phyloP scores from a whole-genome alignment of 2,329 filamentous ascomycete species.

The Arthrobotrys pseudoclavata region DNA sequence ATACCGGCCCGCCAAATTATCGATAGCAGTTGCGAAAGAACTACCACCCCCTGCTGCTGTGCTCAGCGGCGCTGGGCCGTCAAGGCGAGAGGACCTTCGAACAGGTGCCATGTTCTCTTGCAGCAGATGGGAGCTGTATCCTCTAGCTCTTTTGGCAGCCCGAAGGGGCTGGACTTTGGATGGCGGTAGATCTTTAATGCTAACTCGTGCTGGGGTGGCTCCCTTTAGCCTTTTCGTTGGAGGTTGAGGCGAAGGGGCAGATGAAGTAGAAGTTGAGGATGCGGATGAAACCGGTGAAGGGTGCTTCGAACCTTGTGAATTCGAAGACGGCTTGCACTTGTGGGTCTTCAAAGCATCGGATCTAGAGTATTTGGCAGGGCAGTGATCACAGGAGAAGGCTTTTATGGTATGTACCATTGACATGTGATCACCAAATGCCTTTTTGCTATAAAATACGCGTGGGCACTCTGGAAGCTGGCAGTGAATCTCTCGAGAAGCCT shows the following conservation, averaged over 20 bases:
- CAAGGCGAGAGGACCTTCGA: not conserved
- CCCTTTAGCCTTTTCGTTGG: too few relatives aligned
- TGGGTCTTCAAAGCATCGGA: not conserved
- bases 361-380: not conserved
- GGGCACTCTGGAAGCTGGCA: not conserved
- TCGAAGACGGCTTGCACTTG: not conserved
- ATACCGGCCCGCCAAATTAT: not conserved
- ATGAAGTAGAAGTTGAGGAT: not conserved
- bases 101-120: not conserved
- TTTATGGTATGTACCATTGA: not conserved
- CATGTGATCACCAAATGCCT: slow-evolving; percentile 13
- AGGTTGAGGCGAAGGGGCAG: not conserved
- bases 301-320: not conserved
- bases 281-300: not conserved
- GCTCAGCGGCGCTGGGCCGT: not conserved
- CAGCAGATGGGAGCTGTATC: too few relatives aligned
- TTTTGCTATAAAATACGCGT: not conserved
- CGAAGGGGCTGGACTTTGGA: not conserved
- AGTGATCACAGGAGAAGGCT: not conserved
- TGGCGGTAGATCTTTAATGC: too few relatives aligned
- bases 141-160: not conserved
- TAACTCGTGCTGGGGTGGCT: too few relatives aligned
- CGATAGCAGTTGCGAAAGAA: not conserved
- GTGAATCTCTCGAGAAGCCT: not conserved
- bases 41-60: too few relatives aligned